Conservation (phyloP, 192 early-diverging fungal species). For the Coemansia sp. region DNA sequence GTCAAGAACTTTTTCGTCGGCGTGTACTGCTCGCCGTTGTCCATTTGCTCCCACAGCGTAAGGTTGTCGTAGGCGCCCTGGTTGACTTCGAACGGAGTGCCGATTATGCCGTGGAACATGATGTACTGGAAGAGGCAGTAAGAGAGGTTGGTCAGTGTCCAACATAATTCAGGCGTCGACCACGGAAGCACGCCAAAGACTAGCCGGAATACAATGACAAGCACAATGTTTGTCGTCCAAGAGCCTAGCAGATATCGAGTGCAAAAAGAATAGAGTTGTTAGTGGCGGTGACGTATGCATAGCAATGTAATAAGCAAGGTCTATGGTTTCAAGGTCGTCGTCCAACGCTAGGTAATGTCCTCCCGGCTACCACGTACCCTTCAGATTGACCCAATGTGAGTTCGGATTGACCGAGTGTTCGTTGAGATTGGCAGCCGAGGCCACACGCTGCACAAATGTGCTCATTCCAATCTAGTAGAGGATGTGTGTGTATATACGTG, state of each 20-base stretch:
- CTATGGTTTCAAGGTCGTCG: not conserved
- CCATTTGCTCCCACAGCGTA: conserved; percentile 99
- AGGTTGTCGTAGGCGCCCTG: conserved; percentile 91
- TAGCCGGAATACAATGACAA: conserved; percentile 79
- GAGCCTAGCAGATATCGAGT: conserved; percentile 65
- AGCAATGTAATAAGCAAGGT: not conserved
- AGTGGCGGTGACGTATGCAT: not conserved
- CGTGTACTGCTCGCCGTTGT: conserved; percentile 95
- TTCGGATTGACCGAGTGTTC: conserved; percentile 57
- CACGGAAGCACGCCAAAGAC: conserved; percentile 86
- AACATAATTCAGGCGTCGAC: conserved; percentile 87
- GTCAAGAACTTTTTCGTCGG: conserved; percentile 98
- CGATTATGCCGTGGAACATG: conserved; percentile 97
- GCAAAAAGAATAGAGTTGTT: not conserved
- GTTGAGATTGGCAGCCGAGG: conserved; percentile 56
- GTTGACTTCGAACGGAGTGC: conserved; percentile 93
- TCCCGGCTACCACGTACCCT: conserved; percentile 32
- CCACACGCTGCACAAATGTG: conserved; percentile 54
- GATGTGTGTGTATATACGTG: conserved; percentile 8
- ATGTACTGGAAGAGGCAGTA: conserved; percentile 94
- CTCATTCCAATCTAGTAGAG: conserved; percentile 22
- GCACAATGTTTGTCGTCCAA: conserved; percentile 85
- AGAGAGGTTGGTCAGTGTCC: conserved; percentile 93
- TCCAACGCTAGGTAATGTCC: not conserved
- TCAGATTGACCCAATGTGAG: conserved; percentile 61